Conservation (phyloP, 148 eudicot species). For the Drosera capensis region DNA sequence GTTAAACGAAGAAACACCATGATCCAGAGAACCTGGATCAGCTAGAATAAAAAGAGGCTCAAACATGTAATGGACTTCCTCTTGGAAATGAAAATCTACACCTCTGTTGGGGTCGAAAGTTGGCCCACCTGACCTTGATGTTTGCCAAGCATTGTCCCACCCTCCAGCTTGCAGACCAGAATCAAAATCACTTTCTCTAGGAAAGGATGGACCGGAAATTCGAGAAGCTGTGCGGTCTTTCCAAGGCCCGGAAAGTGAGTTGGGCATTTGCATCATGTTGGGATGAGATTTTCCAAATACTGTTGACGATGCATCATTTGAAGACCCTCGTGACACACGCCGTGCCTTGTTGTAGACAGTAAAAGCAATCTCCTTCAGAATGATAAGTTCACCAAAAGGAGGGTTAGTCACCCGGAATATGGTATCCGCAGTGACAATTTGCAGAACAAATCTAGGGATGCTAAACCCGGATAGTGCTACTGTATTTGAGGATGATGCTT, state of each 20-base stretch:
- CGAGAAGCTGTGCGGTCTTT: slow-evolving; percentile 75
- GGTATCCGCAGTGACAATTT: slow-evolving; percentile 78
- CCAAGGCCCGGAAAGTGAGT: slow-evolving; percentile 80
- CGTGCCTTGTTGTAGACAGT: slow-evolving; percentile 96
- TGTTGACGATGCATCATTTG: slow-evolving; percentile 36
- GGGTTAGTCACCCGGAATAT: slow-evolving; percentile 87
- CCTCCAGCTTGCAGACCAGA: slow-evolving; percentile 47
- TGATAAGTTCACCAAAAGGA: slow-evolving; percentile 46
- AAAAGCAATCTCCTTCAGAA: slow-evolving; percentile 90
- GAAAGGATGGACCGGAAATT: slow-evolving; percentile 36
- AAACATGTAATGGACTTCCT: slow-evolving; percentile 65
- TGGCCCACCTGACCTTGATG: slow-evolving; percentile 56
- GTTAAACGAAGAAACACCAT: slow-evolving; percentile 33
- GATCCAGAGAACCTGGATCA: slow-evolving; percentile 85
- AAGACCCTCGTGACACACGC: slow-evolving; percentile 49
- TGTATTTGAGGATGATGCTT: slow-evolving; percentile 68
- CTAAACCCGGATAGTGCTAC: slow-evolving; percentile 80
- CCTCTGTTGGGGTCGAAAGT: slow-evolving; percentile 51
- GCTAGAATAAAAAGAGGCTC: slow-evolving; percentile 95
- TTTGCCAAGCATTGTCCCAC: slow-evolving; percentile 91
- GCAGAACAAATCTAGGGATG: slow-evolving; percentile 77
- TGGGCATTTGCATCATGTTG: slow-evolving; percentile 42
- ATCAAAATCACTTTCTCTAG: slow-evolving; percentile 72
- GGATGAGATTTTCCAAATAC: slow-evolving; percentile 60
- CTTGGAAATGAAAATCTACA: slow-evolving; percentile 44